Evolutionary conservation across 768 basidiomycete species (phyloP).

Genomic region (Hirschioporus abietinus): DNA sequence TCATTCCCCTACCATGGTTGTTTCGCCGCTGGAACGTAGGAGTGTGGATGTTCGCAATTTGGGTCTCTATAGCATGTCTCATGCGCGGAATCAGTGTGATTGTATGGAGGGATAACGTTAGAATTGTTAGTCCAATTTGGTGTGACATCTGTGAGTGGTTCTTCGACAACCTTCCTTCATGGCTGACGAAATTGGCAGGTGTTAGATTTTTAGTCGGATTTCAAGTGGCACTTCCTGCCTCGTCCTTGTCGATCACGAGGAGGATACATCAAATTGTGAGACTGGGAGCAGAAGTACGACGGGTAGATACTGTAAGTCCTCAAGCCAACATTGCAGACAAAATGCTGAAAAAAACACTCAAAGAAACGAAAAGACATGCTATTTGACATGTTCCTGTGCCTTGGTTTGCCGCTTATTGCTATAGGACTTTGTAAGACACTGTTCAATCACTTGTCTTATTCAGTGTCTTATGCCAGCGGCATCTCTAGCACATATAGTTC

Average conservation of each 20-base stretch:
- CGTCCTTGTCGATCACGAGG: constrained; percentile 46
- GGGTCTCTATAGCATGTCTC: constrained; percentile 56
- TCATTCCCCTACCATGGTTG: constrained; percentile 45
- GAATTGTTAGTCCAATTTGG: constrained; percentile 51
- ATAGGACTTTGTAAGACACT: constrained; percentile 26
- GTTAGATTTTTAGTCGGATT: constrained; percentile 41
- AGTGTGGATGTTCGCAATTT: constrained; percentile 67
- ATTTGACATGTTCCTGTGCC: constrained; percentile 30
- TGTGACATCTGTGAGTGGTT: constrained; percentile 47
- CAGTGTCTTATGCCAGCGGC: neutral
- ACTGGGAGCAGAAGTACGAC: constrained; percentile 38
- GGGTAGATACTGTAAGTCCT: neutral
- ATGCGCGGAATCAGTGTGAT: constrained; percentile 60
- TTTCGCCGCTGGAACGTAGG: constrained; percentile 50
- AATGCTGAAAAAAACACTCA: neutral
- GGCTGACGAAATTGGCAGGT: constrained; percentile 29
- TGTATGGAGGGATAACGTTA: constrained; percentile 59
- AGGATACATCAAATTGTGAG: constrained; percentile 44
- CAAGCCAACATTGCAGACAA: no score
- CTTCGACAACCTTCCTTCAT: neutral
- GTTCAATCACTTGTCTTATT: constrained; percentile 10
- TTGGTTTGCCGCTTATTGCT: constrained; percentile 32
- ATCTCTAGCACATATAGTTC: constrained; percentile 44
- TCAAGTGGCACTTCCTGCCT: constrained; percentile 38
- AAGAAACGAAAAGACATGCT: constrained; percentile 7